Evolutionary conservation across 2,329 filamentous ascomycete species (phyloP), one percentile per base, ranked within the genome.

Genomic region (Beauveria scarabaeidicola): DNA sequence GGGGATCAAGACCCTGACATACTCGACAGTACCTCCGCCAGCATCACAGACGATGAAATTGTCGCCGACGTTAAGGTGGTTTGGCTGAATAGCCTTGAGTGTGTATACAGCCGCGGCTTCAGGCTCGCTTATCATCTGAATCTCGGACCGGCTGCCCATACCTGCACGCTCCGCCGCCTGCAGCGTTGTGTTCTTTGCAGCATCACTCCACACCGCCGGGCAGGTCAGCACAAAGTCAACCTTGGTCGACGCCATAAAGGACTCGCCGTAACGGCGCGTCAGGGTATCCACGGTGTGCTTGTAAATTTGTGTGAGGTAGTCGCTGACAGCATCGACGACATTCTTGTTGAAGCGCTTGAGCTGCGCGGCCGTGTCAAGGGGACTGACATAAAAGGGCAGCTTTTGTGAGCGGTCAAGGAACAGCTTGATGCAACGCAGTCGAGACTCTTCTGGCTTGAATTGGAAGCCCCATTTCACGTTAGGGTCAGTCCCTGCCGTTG

Each of bases 141-240:
- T 83, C 59, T 88, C 82, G 44, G 83, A 82, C 60, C 81, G 81
- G 2, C 76, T 81, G 5, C 89, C 89, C 86, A 93, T 90, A 3
- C 89, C 90, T 0, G 89, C 90, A 61, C 85, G 78, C 74, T 91
- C 87, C 11, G 89, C 89, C 6, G 89, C 90, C 68, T 88, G 83
- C 52, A 91, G 73, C 2, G 89, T 93, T 6, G 88, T 89, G 70
- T 91, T 89, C 75, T 92, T 93, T n/a, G 89, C 90, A 0, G 87
- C 83, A 69, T 94, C 90, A 25, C 85, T 90, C 90, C 90, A 94
- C 8, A 93, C 88, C 8, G 90, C 90, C 8, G 90, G 90, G 55
- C 89, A 90, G 1, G 89, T 93, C 59, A 94, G 77, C 52, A 93
- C 88, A 66, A 90, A 92, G 63, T 92, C 85, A 43, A 91, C 85